These are phyloP conservation scores for Solanum chmielewskii DNA, from an alignment of 257 asterid genomes.

Conservation along the genomic window DNA sequence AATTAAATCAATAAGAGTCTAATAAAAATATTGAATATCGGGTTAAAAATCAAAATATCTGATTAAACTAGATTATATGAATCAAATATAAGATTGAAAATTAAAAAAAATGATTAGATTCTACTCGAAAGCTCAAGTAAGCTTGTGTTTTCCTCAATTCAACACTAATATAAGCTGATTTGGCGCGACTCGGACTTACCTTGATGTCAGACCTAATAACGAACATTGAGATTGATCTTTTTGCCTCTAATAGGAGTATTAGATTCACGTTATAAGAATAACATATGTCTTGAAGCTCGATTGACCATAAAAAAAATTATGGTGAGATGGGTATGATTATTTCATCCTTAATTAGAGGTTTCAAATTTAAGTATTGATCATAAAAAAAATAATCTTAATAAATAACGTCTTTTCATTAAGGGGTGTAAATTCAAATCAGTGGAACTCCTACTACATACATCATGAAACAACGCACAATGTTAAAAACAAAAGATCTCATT, in stretches of 20 bases:
- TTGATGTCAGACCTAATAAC: neutral
- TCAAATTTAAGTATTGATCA: rapidly evolving
- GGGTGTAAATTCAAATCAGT: neutral
- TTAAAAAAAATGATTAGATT: neutral
- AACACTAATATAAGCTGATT: neutral
- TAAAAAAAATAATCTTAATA: neutral
- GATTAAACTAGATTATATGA: neutral
- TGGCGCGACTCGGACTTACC: neutral
- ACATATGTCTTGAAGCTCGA: neutral
- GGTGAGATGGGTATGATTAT: neutral
- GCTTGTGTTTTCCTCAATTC: neutral
- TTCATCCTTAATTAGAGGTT: neutral
- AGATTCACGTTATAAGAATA: neutral
- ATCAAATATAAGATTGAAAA: neutral
- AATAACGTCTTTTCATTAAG: neutral
- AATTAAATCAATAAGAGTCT: neutral
- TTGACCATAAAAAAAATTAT: neutral
- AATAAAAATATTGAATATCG: neutral
- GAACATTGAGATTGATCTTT: neutral
- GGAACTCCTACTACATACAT: neutral
- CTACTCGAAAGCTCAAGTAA: neutral
- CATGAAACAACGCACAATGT: neutral
- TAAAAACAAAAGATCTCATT: neutral
- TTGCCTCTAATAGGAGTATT: neutral
- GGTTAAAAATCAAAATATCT: neutral